Evolutionary conservation across 1,284 basidiomycete genomes (phyloP).

Genomic region (Agaricales sp.): DNA sequence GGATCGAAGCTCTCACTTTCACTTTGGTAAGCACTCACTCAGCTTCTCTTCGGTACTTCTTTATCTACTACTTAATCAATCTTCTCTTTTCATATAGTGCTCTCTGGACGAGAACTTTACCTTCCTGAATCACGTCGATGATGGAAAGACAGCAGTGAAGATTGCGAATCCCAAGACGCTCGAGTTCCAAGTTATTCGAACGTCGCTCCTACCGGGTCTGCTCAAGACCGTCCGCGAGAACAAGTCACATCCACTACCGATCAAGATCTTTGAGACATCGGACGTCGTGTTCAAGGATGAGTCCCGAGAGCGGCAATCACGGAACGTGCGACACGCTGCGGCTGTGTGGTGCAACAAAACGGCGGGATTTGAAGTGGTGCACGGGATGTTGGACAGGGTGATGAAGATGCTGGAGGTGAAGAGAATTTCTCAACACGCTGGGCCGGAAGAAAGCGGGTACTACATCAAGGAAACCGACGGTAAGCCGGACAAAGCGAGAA

Average conservation of each 20-base stretch:
- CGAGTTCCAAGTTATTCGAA: slow-evolving; percentile 97
- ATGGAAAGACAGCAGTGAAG: slow-evolving; percentile 73
- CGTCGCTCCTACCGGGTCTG: slow-evolving; percentile 89
- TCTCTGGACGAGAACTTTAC: slow-evolving; percentile 98
- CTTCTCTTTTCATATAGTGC: slow-evolving; percentile 43
- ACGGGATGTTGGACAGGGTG: slow-evolving; percentile 87
- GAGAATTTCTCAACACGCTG: slow-evolving; percentile 53
- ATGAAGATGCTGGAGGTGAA: slow-evolving; percentile 95
- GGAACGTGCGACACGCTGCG: slow-evolving; percentile 81
- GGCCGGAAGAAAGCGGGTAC: slow-evolving; percentile 65
- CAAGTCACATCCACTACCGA: slow-evolving; percentile 84
- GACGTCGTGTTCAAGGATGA: slow-evolving; percentile 90
- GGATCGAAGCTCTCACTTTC: slow-evolving; percentile 91
- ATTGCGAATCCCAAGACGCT: slow-evolving; percentile 96
- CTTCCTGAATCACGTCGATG: slow-evolving; percentile 82
- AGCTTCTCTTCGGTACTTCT: slow-evolving; percentile 15
- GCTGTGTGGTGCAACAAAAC: slow-evolving; percentile 95
- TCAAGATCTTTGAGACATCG: slow-evolving; percentile 90
- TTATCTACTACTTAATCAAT: slow-evolving; percentile 4
- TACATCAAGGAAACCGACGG: slow-evolving; percentile 84
- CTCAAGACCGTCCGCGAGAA: slow-evolving; percentile 98
- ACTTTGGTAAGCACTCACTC: slow-evolving; percentile 57
- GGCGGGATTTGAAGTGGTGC: slow-evolving; percentile 94
- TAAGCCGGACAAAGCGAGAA: slow-evolving; percentile 25
- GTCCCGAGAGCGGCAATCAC: slow-evolving; percentile 70